Evolutionary conservation across 1,284 basidiomycete genomes (phyloP), one percentile per base, ranked within the genome.

Genomic region (Caloboletus inedulis): DNA sequence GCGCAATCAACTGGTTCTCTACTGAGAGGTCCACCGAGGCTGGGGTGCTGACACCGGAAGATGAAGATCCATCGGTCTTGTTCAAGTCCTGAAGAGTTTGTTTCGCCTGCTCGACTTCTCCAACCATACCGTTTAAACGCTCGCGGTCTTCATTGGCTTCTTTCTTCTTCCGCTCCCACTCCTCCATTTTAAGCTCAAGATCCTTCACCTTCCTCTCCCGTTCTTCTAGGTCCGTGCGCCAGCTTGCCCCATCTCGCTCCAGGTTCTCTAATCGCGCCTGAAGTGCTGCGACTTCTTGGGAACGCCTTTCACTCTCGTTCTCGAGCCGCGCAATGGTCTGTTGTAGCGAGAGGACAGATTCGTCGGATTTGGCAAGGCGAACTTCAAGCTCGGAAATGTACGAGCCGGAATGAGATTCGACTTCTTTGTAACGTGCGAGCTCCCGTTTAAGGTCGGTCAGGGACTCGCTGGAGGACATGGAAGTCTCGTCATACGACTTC

Each of bases 331-430:
- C 89, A 12, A 98, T 81, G 25, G 81, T 85, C 36, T 78, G 79
- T 31, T 85, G 81, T 4, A 98, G 77, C 9, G 73, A 70, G 2
- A 87, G 72, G 12, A 89, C 77, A 19, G 85, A 87, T 59, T 91
- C 85, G 59, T 97, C 93, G 2, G 90, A 82, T 42, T 84, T 85
- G 18, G 85, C 76, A 12, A 98, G 77, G 25, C 91, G 87, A 43
- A 79, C 75, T 70, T 99, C 96, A 19, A 99, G 79, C 51, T 95
- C 94, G n/a, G 83, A 75, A 53, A 98, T 94, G 70, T 98, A 97
- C 58, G 84, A 79, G 39, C 80, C 71, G 10, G 88, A 87, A 50
- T 87, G 81, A 1, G 75, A 72, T 60, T 95, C 91, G 2, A 78
- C 71, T 47, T 96, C 91, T 65, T 85, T 90, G 70, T 87, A 85